phyloP scores from a whole-genome alignment of 1,139 yeast genomes.

The Yamadazyma diddensiae region DNA sequence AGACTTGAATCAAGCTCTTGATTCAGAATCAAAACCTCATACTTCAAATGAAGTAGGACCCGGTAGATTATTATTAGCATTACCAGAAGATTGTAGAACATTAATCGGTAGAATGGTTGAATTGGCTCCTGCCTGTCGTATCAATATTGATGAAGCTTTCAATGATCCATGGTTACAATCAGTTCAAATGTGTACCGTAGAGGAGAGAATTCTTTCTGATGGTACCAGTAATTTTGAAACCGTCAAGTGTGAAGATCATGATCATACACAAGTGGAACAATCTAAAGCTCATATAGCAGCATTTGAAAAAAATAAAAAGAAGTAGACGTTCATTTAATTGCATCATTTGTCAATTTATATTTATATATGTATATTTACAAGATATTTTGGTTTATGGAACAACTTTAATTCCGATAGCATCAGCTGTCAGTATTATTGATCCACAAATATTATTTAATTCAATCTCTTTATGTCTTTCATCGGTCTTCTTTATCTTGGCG shows the following conservation, averaged over 20 bases:
- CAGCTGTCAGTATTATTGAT: conserved; percentile 82
- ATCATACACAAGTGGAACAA: conserved; percentile 86
- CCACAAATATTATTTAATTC: conserved; percentile 78
- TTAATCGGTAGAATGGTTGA: conserved; percentile 74
- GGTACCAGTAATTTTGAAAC: conserved; percentile 35
- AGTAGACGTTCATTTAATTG: conserved; percentile 18
- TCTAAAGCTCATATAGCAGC: conserved; percentile 95
- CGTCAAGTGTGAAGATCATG: conserved; percentile 54
- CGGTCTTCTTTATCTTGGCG: conserved; percentile 90
- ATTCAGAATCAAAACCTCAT: conserved; percentile 30
- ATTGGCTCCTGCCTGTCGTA: conserved; percentile 81
- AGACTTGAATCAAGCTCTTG: conserved; percentile 32
- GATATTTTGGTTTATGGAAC: conserved; percentile 43
- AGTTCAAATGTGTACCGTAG: conserved; percentile 67
- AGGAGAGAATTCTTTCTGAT: conserved; percentile 30
- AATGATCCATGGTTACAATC: conserved; percentile 70
- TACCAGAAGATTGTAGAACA: conserved; percentile 66
- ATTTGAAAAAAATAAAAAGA: conserved; percentile 72
- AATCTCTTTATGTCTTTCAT: conserved; percentile 69
- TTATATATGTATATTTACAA: conserved; percentile 7
- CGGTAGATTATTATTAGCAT: conserved; percentile 62
- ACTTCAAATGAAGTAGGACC: conserved; percentile 67
- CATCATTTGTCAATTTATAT: conserved; percentile 1
- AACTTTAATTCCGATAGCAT: conserved; percentile 81
- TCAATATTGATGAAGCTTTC: conserved; percentile 80